A percentile compares a stretch with the other conserved stretches of the same genome.
phyloP scores from a whole-genome alignment of 73 alveolate genomes.

The Halteria grandinella region DNA sequence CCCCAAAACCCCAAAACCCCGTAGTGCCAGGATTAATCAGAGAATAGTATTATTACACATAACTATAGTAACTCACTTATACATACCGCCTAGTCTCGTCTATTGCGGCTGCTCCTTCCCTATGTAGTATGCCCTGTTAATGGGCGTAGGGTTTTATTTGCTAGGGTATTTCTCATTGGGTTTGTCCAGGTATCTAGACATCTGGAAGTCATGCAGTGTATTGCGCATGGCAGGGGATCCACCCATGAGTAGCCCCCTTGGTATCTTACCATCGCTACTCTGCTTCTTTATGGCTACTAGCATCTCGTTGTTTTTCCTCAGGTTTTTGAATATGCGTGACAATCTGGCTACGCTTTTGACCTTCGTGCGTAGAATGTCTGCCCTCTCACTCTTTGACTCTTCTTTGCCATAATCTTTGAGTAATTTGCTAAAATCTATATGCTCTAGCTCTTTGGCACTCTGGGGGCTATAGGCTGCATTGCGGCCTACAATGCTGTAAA shows the following conservation, averaged over 20 bases:
- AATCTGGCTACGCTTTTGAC: conserved; percentile 77
- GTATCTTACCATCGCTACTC: conserved; percentile 73
- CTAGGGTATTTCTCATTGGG: conserved; percentile 73
- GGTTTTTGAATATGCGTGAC: conserved; percentile 71
- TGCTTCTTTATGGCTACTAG: conserved; percentile 56
- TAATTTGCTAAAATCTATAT: conserved; percentile 40
- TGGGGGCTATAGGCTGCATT: conserved; percentile 41
- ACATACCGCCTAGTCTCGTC: no score
- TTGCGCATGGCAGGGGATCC: conserved; percentile 74
- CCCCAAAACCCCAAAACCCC: no score
- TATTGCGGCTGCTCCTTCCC: no score
- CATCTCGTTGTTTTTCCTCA: conserved; percentile 74
- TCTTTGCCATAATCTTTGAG: conserved; percentile 43
- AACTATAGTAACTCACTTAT: no score
- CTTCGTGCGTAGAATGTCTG: conserved; percentile 73
- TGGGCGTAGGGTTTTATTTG: no score
- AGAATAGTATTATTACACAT: no score
- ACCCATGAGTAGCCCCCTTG: conserved; percentile 68
- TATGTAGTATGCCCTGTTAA: no score
- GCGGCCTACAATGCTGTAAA: conserved; percentile 56
- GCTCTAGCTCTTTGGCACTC: conserved; percentile 39
- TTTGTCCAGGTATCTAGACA: conserved; percentile 68
- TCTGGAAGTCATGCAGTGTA: conserved; percentile 71
- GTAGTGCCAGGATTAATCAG: no score
- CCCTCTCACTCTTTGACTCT: conserved; percentile 40